Evolutionary conservation across 1,139 yeast genomes (phyloP), one percentile per base, ranked within the genome.

Genomic region (Oligophagozyma castellii): DNA sequence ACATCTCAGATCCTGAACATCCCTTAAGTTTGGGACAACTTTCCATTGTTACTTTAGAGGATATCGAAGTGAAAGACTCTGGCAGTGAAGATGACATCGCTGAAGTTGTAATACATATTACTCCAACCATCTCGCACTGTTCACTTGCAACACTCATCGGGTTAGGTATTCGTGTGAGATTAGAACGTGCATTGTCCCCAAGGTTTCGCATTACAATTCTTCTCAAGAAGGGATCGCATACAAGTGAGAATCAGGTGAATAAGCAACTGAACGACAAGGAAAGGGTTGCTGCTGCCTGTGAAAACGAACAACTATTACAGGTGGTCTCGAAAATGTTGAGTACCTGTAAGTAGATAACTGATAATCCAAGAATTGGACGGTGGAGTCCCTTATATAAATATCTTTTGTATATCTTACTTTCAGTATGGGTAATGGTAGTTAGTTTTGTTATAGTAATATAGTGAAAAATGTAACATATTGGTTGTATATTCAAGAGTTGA

Each of bases 41-140:
- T 12, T 92, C 95, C 0, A 96, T 92, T 24, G 95, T 92, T 2
- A 84, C 84, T 46, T 61, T 92, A 29, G 65, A 66, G 2, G 95
- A 92, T 50, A 89, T 92, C 33, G 52, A 58, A 22, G 83, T 92
- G 5, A 61, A 59, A 2, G 75, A 78, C 40, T 63, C 70, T 5
- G 67, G 67, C 1, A 48, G 58, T 32, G 59, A 62, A 19, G 47
- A 56, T 10, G 70, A 70, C 24, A 69, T 80, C 46, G 79, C 92
- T 0, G 83, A 78, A 38, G 83, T 92, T 0, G 51, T 71, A 14
- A 83, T 92, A 22, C 73, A 70, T 43, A 86, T 92, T 39, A 92
- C 99, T 0, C 99, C 99, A 0, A 92, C 99, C 0, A 89, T 92
- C 43, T 89, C 98, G 1, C 99, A 92, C 51, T 92, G 99, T 49